These are phyloP conservation scores for Hordeum marinum DNA, from an alignment of 176 grass and related monocot species.

Conservation along the genomic window DNA sequence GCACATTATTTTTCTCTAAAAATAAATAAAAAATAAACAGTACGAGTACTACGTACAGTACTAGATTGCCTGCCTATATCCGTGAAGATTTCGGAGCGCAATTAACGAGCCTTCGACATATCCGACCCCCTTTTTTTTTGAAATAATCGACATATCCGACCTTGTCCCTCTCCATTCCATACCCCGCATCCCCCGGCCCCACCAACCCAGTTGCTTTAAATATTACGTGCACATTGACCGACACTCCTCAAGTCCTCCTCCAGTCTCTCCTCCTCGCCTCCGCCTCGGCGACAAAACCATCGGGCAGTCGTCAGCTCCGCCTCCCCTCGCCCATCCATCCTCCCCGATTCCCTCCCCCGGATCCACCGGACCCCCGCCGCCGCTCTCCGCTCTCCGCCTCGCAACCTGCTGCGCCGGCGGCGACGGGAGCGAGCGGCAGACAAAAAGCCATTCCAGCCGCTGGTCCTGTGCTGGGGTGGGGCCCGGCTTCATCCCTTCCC, in stretches of 20 bases:
- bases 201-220: neutral
- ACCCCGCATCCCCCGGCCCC: neutral
- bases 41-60: too few relatives aligned
- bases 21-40: too few relatives aligned
- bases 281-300: slow-evolving; percentile 6
- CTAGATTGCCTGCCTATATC: too few relatives aligned
- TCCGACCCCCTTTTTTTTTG: too few relatives aligned
- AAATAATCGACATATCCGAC: too few relatives aligned
- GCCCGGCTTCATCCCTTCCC: neutral
- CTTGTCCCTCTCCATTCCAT: neutral
- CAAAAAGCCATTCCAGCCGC: neutral
- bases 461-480: neutral
- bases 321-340: neutral
- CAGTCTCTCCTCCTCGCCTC: neutral
- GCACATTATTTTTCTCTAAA: too few relatives aligned
- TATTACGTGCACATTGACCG: slow-evolving; percentile 34
- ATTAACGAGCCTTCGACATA: too few relatives aligned
- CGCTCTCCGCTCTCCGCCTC: neutral
- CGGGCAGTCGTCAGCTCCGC: neutral
- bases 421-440: neutral
- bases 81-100: too few relatives aligned
- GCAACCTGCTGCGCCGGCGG: neutral
- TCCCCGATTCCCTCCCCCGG: neutral
- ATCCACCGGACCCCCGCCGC: neutral
- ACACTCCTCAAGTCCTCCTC: neutral